Evolutionary conservation across 495 filamentous ascomycete species (phyloP).

Genomic region (Massariosphaeria phaeospora): DNA sequence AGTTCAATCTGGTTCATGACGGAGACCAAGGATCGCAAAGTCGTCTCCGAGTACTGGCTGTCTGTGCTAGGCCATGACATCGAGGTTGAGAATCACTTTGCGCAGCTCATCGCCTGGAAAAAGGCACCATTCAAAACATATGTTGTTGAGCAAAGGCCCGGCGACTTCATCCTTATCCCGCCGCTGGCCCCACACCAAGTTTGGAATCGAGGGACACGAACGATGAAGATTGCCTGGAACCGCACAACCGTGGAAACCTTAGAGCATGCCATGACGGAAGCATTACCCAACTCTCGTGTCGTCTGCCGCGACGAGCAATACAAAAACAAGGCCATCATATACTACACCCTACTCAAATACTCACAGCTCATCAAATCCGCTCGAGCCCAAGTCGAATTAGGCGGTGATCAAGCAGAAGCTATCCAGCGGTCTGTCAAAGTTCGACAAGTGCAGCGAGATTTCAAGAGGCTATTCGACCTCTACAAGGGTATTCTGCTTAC

Average conservation of each 20-base stretch:
- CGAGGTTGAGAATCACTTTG: constrained; percentile 93
- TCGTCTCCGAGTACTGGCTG: constrained; percentile 87
- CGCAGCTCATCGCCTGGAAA: constrained; percentile 87
- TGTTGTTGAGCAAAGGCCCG: constrained; percentile 85
- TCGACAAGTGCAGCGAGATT: constrained; percentile 67
- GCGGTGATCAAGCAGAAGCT: constrained; percentile 37
- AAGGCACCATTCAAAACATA: constrained; percentile 88
- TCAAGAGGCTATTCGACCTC: constrained; percentile 67
- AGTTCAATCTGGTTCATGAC: constrained; percentile 99
- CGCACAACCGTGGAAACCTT: constrained; percentile 90
- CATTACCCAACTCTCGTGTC: constrained; percentile 77
- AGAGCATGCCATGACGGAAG: constrained; percentile 76
- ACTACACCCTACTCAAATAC: constrained; percentile 75
- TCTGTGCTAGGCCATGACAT: constrained; percentile 90
- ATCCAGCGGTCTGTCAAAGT: constrained; percentile 48
- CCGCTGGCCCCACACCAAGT: constrained; percentile 96
- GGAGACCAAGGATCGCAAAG: constrained; percentile 76
- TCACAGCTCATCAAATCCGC: constrained; percentile 54
- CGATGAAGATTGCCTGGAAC: constrained; percentile 98
- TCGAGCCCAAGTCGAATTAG: constrained; percentile 46
- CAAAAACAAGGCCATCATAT: constrained; percentile 95
- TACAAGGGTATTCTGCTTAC: constrained; percentile 74
- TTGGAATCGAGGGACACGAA: constrained; percentile 93
- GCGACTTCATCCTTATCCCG: constrained; percentile 94
- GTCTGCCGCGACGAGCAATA: constrained; percentile 99